Base-by-base conservation (phyloP, 192 early-diverging fungal genomes). In the Backusella westeae region DNA sequence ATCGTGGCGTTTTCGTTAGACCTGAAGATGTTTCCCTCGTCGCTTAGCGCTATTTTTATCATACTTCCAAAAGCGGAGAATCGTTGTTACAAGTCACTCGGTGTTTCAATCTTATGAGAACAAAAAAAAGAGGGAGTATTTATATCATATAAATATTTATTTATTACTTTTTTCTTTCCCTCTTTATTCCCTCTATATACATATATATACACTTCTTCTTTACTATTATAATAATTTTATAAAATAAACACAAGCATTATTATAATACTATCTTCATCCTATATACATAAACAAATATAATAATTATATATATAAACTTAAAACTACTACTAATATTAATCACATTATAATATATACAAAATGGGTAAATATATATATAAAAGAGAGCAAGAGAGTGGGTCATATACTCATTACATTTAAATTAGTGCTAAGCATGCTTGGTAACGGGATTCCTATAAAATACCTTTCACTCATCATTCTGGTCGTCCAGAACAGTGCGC, bases 401-500 rank as follows among this genome's bases (percentile, higher is more conserved):
- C 38, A 39, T 39, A 68, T 66, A 66, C 19, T 66, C 0, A 68
- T 3, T 68, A 32, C 29, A 68, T 17, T 35, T n/a, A 34, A 68
- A 68, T 39, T 68, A 68, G 67, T 35, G 67, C 17, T 36, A 68
- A 36, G 7, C 17, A 68, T 34, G 29, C 26, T 68, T 35, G 53
- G 15, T 59, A 53, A 21, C n/a, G 14, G 23, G 34, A 65, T 96
- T n/a, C 94, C 94, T 34, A 84, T 96, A 34, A 96, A 96, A 79
- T 96, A 94, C 82, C 80, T 96, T 46, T 94, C 93, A 17, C 90
- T 98, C 4, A 70, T 96, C 21, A 91, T 92, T 12, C 90, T 98
- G 12, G 92, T 95, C 1, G 90, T 98, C 46, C 97, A 98, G 77
- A 96, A 97, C 84, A 92, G 93, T 71, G 84, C 89, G 21, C 83